Evolutionary conservation across 2,329 filamentous ascomycete genomes (phyloP).

Genomic region (Aspergillus brasiliensis): DNA sequence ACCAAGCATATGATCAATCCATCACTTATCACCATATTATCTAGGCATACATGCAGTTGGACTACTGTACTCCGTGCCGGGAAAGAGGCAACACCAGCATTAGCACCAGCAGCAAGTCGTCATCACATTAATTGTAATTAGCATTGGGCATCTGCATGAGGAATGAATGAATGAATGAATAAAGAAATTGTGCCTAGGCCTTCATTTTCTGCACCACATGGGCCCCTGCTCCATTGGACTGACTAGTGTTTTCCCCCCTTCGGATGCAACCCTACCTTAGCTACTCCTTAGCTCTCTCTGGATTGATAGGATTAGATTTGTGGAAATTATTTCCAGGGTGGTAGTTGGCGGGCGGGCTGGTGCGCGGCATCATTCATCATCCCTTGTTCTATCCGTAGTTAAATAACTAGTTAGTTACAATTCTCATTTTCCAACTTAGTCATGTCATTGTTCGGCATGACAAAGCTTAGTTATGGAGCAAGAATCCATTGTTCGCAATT

Average conservation of each 20-base stretch:
- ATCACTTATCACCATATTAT: not conserved
- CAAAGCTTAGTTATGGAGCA: too few relatives aligned
- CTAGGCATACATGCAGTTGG: not conserved
- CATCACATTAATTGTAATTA: not conserved
- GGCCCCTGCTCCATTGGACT: not conserved
- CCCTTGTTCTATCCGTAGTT: not conserved
- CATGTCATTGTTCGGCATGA: too few relatives aligned
- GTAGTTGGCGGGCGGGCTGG: not conserved
- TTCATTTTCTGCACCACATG: not conserved
- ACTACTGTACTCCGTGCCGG: conserved; percentile 1
- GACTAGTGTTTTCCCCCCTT: not conserved
- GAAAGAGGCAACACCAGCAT: too few relatives aligned
- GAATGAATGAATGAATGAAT: not conserved
- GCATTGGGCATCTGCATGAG: not conserved
- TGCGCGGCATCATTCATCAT: not conserved
- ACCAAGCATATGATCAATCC: not conserved
- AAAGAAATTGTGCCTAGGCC: not conserved
- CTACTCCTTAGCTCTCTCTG: not conserved
- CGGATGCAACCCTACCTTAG: not conserved
- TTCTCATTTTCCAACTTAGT: too few relatives aligned
- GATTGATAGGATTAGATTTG: not conserved
- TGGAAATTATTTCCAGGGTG: not conserved
- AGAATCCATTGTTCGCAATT: too few relatives aligned
- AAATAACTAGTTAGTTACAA: too few relatives aligned
- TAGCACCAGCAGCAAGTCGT: too few relatives aligned